Conservation (phyloP, 1,284 basidiomycete species). For the Kwoniella shivajii region DNA sequence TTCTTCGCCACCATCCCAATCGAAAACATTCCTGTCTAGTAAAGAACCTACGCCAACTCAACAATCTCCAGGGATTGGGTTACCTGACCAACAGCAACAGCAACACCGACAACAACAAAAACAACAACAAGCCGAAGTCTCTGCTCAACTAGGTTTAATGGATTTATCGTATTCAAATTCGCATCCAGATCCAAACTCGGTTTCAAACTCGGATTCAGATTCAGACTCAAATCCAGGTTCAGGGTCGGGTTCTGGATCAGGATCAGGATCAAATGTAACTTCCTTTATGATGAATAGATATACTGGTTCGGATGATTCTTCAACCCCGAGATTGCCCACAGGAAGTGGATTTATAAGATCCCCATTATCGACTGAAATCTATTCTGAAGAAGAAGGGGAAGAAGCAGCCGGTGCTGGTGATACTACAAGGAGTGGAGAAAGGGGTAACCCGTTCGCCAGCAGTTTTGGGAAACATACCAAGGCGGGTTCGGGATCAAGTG, state of each 20-base stretch:
- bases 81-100: background rate
- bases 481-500: too few relatives aligned
- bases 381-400: background rate
- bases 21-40: background rate
- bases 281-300: background rate
- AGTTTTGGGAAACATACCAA: too few relatives aligned
- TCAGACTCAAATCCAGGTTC: background rate
- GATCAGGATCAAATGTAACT: background rate
- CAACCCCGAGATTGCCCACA: background rate
- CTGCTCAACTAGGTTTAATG: constrained; percentile 13
- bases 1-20: background rate
- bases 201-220: background rate
- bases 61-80: too few relatives aligned
- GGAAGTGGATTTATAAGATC: background rate
- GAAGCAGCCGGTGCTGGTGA: too few relatives aligned
- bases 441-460: background rate
- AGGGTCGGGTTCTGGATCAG: background rate
- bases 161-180: background rate
- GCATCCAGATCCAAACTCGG: background rate
- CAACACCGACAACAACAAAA: background rate
- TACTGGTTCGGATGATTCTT: too few relatives aligned
- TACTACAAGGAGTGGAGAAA: too few relatives aligned
- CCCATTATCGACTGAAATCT: background rate
- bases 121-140: constrained; percentile 8
- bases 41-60: constrained; percentile 1